Conservation (phyloP, 257 asterid genomes). For the Eucommia ulmoides region DNA sequence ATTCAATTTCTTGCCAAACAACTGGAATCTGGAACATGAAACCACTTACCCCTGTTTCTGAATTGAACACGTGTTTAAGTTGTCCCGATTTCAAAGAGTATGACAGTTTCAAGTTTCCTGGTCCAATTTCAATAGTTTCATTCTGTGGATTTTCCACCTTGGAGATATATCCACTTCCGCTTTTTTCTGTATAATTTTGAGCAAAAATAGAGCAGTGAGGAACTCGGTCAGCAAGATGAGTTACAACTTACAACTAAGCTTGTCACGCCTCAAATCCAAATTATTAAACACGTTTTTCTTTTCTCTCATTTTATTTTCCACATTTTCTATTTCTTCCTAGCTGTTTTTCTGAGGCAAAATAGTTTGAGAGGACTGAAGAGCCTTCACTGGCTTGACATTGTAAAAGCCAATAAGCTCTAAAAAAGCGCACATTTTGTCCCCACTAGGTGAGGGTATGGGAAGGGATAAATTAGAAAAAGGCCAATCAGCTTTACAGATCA, state of each 20-base stretch:
- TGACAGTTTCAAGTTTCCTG: conserved; percentile 55
- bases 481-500: neutral
- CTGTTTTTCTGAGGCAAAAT: neutral
- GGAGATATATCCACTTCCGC: conserved; percentile 14
- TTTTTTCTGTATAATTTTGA: conserved; percentile 29
- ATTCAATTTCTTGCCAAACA: neutral
- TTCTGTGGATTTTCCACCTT: conserved; percentile 17
- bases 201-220: neutral
- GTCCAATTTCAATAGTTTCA: conserved; percentile 54
- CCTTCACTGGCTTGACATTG: neutral
- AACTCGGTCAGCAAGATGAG: neutral
- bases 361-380: neutral
- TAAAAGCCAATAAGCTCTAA: too few relatives aligned
- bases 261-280: too few relatives aligned
- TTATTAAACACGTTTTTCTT: neutral
- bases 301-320: neutral
- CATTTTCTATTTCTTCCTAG: neutral
- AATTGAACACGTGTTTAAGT: conserved; percentile 55
- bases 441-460: too few relatives aligned
- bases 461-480: too few relatives aligned
- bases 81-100: conserved; percentile 71
- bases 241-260: too few relatives aligned
- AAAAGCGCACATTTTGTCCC: too few relatives aligned
- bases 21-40: neutral
- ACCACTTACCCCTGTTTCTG: conserved; percentile 51